Evolutionary conservation across 2,329 filamentous ascomycete genomes (phyloP).

Genomic region (Neurospora sp.): DNA sequence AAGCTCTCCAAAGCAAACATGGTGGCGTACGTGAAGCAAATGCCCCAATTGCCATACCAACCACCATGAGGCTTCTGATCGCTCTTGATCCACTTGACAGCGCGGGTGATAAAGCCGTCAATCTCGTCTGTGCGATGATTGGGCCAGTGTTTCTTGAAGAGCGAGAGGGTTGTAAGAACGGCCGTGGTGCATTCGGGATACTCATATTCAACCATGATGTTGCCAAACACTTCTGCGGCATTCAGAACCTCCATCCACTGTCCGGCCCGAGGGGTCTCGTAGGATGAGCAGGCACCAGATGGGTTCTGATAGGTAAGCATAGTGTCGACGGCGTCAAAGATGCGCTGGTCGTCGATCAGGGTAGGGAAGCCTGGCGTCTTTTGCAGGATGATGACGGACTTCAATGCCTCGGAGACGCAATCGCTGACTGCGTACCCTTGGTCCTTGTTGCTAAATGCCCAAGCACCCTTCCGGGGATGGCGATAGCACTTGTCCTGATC

Average conservation of each 20-base stretch:
- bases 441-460: constrained; percentile 86
- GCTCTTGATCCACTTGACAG: constrained; percentile 72
- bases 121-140: constrained; percentile 72
- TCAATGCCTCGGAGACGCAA: constrained; percentile 84
- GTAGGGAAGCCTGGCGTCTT: constrained; percentile 64
- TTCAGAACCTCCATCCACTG: constrained; percentile 77
- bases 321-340: constrained; percentile 84
- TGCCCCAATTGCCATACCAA: constrained; percentile 97
- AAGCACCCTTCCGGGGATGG: constrained; percentile 83
- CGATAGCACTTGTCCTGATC: constrained; percentile 77
- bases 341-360: constrained; percentile 63
- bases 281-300: constrained; percentile 79
- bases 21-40: constrained; percentile 93
- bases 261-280: constrained; percentile 74
- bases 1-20: constrained; percentile 95
- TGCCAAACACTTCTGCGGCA: constrained; percentile 89
- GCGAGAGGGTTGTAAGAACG: constrained; percentile 74
- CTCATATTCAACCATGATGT: constrained; percentile 98
- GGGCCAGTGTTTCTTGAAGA: constrained; percentile 75
- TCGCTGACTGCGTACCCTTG: constrained; percentile 96
- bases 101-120: constrained; percentile 56
- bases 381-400: constrained; percentile 73
- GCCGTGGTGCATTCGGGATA: constrained; percentile 98
- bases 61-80: constrained; percentile 74
- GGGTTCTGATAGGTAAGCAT: constrained; percentile 83